phyloP scores from a whole-genome alignment of 2,329 filamentous ascomycete genomes.

The Penicillium sclerotiorum region DNA sequence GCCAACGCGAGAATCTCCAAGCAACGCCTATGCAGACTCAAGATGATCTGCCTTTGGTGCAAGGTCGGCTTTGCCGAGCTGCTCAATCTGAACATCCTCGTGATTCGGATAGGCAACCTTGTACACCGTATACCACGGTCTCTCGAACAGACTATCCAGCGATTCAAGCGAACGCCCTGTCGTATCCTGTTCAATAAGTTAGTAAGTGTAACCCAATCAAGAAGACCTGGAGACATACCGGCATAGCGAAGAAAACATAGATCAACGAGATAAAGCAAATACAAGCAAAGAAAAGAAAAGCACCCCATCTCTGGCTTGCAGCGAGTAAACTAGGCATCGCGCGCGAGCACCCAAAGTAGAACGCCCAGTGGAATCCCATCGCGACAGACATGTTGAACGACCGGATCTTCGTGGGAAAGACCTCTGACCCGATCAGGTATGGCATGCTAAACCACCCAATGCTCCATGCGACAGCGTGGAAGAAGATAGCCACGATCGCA shows the following conservation, averaged over 20 bases:
- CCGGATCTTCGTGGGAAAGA: conserved; percentile 51
- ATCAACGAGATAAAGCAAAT: conserved; percentile 41
- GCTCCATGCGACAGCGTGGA: conserved; percentile 50
- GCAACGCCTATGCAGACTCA: neutral
- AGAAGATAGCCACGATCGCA: conserved; percentile 48
- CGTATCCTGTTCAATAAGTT: conserved; percentile 14
- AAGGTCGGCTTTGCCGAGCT: neutral
- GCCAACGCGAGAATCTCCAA: neutral
- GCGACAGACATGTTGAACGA: conserved; percentile 46
- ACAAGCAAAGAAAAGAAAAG: conserved; percentile 44
- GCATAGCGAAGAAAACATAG: conserved; percentile 37
- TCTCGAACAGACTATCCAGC: conserved; percentile 21
- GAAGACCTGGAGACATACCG: neutral
- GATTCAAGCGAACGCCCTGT: conserved; percentile 23
- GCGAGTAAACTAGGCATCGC: conserved; percentile 37
- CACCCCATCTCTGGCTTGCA: conserved; percentile 34
- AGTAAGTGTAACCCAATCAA: neutral
- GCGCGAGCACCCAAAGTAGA: conserved; percentile 44
- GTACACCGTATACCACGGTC: conserved; percentile 23
- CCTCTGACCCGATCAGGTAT: conserved; percentile 49
- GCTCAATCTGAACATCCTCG: conserved; percentile 10
- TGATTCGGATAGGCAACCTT: conserved; percentile 17
- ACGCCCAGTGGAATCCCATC: conserved; percentile 46
- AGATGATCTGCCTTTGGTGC: neutral
- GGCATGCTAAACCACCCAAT: conserved; percentile 42